A percentile compares a stretch with the other conserved stretches of the same genome.
Conservation (phyloP, 495 filamentous ascomycete species). For the Talaromyces wortmannii region DNA sequence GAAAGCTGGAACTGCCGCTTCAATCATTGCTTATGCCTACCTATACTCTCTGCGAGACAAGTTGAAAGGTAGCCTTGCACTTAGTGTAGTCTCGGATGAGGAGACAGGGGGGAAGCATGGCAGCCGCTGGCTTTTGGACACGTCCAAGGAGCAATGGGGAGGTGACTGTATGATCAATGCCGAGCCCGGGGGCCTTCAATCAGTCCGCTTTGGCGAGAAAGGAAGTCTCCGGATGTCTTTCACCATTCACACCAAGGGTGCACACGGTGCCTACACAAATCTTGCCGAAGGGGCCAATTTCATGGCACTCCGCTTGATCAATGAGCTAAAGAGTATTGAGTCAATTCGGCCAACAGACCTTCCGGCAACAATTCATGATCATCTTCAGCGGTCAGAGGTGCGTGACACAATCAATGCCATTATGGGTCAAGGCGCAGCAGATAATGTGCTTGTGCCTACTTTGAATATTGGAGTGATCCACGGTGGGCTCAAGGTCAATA, state of each 20-base stretch:
- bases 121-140: background rate
- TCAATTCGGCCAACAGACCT: background rate
- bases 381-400: background rate
- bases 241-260: background rate
- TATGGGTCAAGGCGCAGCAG: background rate
- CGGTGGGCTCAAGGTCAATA: background rate
- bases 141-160: background rate
- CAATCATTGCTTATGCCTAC: background rate
- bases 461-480: background rate
- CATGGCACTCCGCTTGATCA: background rate
- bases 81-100: background rate
- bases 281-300: background rate
- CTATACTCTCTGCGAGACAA: background rate
- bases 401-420: background rate
- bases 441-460: background rate
- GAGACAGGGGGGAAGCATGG: background rate
- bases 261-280: conserved; percentile 2
- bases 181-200: background rate
- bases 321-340: background rate
- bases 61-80: background rate
- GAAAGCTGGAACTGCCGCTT: background rate
- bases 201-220: conserved; percentile 2
- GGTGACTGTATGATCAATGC: background rate
- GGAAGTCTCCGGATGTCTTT: background rate
- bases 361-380: background rate